Percentiles rank a stretch among this genome's conserved stretches.
Conservation (phyloP, 2,329 filamentous ascomycete genomes). For the Neoascochyta sp. region DNA sequence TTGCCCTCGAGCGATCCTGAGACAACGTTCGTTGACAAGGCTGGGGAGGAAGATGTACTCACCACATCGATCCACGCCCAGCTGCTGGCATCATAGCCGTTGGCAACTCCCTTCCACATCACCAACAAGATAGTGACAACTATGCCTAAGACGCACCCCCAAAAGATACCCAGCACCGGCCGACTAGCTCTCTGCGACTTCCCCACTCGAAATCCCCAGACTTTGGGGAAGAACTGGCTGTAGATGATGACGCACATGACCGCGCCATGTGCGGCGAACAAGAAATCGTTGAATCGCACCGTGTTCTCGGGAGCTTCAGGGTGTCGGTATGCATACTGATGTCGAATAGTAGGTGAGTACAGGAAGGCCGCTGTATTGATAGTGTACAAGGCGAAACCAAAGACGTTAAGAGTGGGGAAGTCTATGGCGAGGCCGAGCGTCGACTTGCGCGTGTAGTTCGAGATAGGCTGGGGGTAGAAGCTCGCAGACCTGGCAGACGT, state of each 20-base stretch:
- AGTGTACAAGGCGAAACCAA: slow-evolving; percentile 72
- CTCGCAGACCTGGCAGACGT: slow-evolving; percentile 10
- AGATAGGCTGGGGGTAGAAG: slow-evolving; percentile 86
- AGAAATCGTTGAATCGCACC: slow-evolving; percentile 84
- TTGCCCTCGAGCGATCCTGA: too few relatives aligned
- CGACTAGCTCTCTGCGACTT: slow-evolving; percentile 53
- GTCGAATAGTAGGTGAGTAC: slow-evolving; percentile 71
- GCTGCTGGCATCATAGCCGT: slow-evolving; percentile 45
- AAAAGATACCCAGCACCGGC: slow-evolving; percentile 65
- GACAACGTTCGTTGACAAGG: too few relatives aligned
- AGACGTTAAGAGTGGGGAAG: slow-evolving; percentile 72
- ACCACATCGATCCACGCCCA: slow-evolving; percentile 67
- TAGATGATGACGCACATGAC: slow-evolving; percentile 68
- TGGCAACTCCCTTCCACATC: slow-evolving; percentile 38
- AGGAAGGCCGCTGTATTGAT: slow-evolving; percentile 72
- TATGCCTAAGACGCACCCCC: slow-evolving; percentile 61
- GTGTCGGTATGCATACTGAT: slow-evolving; percentile 80
- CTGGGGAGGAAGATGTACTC: slow-evolving; percentile 19
- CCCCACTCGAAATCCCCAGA: slow-evolving; percentile 73
- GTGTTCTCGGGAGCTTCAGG: slow-evolving; percentile 70
- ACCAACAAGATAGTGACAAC: slow-evolving; percentile 49
- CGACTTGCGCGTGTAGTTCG: slow-evolving; percentile 72
- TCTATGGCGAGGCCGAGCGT: slow-evolving; percentile 84
- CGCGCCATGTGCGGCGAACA: slow-evolving; percentile 79
- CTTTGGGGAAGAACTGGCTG: slow-evolving; percentile 66